Evolutionary conservation across 148 eudicot genomes (phyloP), one percentile per base, ranked within the genome.

Genomic region (Rhododendron henanense): DNA sequence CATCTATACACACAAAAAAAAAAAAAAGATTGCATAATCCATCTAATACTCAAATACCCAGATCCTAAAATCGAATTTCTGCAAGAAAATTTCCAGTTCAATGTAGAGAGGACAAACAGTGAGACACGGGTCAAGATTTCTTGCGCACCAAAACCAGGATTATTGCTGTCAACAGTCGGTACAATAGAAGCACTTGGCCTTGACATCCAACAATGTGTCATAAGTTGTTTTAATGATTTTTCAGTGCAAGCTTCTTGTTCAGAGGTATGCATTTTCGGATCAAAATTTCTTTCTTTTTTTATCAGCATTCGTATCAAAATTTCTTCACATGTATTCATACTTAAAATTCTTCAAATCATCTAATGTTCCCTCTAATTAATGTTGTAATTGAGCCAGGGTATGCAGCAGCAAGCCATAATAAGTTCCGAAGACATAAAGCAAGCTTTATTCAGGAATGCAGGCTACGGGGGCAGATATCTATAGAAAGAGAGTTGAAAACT

Each of bases 71-170:
- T 59, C 4, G 9, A 33, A 23, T 47, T 88, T 16, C 35, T 50
- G 16, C 10, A 33, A 9, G n/a, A 41, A 28, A 37, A 23, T 83
- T 50, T 57, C 65, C 82, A 91, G 93, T 90, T 91, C 87, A 86
- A 90, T 82, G 91, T 90, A 13, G 91, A 88, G 85, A 90, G 90
- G 84, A 87, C 69, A 77, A 55, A 84, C 15, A 55, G 11, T 5
- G 88, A 84, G 9, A 91, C 90, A 8, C 81, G 87, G 50, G 79
- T 91, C 51, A 86, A 88, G 78, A 86, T 91, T 44, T 86, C 81
- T 47, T 91, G 93, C 86, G 55, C 91, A 44, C n/a, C 88, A 83
- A 91, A 87, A 63, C 91, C 93, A 84, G 93, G 93, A 80, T 61
- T 91, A 81, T 7, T 91, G 86, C 77, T 90, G 65, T 91, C 93